Conservation (phyloP, 805 yeast species). For the Barnettozyma vustinii region DNA sequence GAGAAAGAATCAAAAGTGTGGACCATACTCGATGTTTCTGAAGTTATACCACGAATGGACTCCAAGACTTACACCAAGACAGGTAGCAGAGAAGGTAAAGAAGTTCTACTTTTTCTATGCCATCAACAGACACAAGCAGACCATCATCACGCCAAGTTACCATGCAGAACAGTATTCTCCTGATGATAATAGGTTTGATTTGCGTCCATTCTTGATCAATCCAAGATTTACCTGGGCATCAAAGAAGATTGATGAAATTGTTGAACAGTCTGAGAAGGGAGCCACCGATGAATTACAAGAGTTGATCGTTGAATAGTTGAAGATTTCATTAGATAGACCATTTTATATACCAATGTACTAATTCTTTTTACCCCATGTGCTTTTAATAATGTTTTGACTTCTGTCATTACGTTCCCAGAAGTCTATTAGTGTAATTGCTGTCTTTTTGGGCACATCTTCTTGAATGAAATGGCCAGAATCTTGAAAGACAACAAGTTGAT, state of each 20-base stretch:
- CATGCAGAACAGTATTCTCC: slow-evolving; percentile 99
- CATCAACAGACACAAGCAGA: slow-evolving; percentile 93
- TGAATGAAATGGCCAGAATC: slow-evolving; percentile 93
- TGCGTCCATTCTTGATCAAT: slow-evolving; percentile 90
- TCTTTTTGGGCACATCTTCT: slow-evolving; percentile 75
- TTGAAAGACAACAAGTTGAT: slow-evolving; percentile 78
- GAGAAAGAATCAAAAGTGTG: slow-evolving; percentile 90
- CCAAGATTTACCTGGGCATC: slow-evolving; percentile 90
- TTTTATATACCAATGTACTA: neutral
- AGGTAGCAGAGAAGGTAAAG: slow-evolving; percentile 90
- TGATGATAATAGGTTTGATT: slow-evolving; percentile 93
- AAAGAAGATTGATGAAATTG: slow-evolving; percentile 78
- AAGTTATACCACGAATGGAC: slow-evolving; percentile 91
- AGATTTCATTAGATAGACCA: neutral
- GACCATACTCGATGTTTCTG: slow-evolving; percentile 92
- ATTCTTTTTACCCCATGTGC: slow-evolving; percentile 32
- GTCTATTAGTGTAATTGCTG: slow-evolving; percentile 48
- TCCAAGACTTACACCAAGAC: slow-evolving; percentile 71
- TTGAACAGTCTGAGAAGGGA: slow-evolving; percentile 47
- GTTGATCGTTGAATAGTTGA: slow-evolving; percentile 40
- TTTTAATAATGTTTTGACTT: slow-evolving; percentile 29
- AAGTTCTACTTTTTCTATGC: slow-evolving; percentile 91
- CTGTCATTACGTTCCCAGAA: slow-evolving; percentile 40
- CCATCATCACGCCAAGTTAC: slow-evolving; percentile 94
- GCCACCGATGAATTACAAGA: slow-evolving; percentile 28